These are phyloP conservation scores for Tylopilus sp. DNA, from an alignment of 768 basidiomycete genomes.

Conservation along the genomic window DNA sequence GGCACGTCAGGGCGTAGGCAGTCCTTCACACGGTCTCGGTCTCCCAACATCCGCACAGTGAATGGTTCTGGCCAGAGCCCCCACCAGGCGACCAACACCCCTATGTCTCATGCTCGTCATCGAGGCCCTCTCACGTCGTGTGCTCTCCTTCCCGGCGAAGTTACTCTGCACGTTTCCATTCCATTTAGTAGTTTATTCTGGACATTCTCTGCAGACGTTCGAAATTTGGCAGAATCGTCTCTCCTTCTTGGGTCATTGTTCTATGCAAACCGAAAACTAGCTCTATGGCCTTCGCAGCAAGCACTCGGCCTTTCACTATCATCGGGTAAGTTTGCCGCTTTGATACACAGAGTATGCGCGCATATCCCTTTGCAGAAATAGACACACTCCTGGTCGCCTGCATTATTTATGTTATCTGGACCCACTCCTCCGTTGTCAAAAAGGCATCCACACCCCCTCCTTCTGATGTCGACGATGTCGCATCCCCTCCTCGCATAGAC, in stretches of 20 bases:
- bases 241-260: slow-evolving; percentile 63
- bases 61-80: slow-evolving; percentile 34
- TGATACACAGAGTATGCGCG: slow-evolving; percentile 3
- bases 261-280: slow-evolving; percentile 46
- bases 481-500: slow-evolving; percentile 46
- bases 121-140: slow-evolving; percentile 22
- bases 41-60: slow-evolving; percentile 47
- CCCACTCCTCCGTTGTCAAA: slow-evolving; percentile 47
- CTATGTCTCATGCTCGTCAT: slow-evolving; percentile 42
- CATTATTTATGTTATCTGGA: slow-evolving; percentile 59
- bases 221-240: slow-evolving; percentile 60
- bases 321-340: slow-evolving; percentile 40
- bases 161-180: slow-evolving; percentile 44
- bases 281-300: slow-evolving; percentile 10
- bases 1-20: slow-evolving; percentile 37
- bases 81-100: slow-evolving; percentile 38
- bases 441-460: slow-evolving; percentile 11
- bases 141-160: slow-evolving; percentile 45
- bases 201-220: slow-evolving; percentile 56
- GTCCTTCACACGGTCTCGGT: slow-evolving; percentile 70
- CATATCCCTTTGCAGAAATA: slow-evolving; percentile 45
- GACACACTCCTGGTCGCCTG: slow-evolving; percentile 50
- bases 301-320: slow-evolving; percentile 43
- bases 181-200: slow-evolving; percentile 39
- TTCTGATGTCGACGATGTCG: slow-evolving; percentile 17